Conservation (phyloP, 2,329 filamentous ascomycete genomes). For the Graphiopsis chlorocephala region DNA sequence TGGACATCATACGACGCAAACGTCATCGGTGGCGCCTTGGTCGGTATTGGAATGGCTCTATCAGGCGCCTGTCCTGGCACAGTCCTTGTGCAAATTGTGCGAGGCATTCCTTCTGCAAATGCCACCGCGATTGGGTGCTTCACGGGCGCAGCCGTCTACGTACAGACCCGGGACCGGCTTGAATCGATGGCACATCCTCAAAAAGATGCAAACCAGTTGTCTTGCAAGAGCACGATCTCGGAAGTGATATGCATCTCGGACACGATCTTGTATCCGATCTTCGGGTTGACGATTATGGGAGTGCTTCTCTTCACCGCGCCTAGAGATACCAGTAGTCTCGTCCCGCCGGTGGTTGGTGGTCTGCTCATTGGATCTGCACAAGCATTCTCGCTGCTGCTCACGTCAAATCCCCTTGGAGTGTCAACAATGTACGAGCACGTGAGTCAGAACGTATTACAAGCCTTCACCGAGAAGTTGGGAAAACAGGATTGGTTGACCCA, state of each 20-base stretch:
- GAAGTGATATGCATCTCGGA: slow-evolving; percentile 8
- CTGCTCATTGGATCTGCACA: slow-evolving; percentile 59
- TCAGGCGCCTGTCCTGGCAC: slow-evolving; percentile 66
- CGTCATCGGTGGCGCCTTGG: slow-evolving; percentile 59
- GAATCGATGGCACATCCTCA: not conserved
- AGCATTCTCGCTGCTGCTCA: slow-evolving; percentile 53
- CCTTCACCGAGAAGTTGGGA: too few species aligned
- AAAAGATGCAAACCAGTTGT: not conserved
- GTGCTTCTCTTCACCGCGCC: not conserved
- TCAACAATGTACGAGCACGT: slow-evolving; percentile 45
- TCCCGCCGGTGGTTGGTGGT: slow-evolving; percentile 47
- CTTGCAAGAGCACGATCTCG: slow-evolving; percentile 5
- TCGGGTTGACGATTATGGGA: not conserved
- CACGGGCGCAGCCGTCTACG: slow-evolving; percentile 40
- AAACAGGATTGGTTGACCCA: too few species aligned
- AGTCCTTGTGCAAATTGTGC: slow-evolving; percentile 59
- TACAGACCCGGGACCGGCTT: not conserved
- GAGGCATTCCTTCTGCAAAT: slow-evolving; percentile 48
- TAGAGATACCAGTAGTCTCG: not conserved
- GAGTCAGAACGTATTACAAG: too few species aligned
- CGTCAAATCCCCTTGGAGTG: slow-evolving; percentile 57
- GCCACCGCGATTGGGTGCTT: too few species aligned
- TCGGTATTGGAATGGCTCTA: slow-evolving; percentile 65
- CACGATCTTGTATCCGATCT: not conserved
- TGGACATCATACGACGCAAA: slow-evolving; percentile 61